Conservation (phyloP, 352 stramenopile genomes). For the Phytophthora capsici region DNA sequence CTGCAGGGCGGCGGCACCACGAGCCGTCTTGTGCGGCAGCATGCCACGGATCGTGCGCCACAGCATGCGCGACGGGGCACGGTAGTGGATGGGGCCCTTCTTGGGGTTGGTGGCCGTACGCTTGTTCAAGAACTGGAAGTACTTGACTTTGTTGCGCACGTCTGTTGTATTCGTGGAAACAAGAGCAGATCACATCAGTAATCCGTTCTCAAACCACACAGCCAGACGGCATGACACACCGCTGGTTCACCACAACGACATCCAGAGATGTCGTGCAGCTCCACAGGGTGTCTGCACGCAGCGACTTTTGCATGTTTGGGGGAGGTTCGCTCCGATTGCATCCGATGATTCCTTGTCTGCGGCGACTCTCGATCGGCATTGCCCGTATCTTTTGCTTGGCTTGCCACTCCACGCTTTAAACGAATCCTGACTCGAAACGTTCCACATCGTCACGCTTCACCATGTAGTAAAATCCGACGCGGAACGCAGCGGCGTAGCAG, state of each 20-base stretch:
- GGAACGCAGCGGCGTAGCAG: slow-evolving; percentile 19
- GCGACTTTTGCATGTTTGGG: slow-evolving; percentile 92
- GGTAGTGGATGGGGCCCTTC: slow-evolving; percentile 98
- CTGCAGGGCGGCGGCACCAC: slow-evolving; percentile 95
- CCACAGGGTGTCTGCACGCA: slow-evolving; percentile 86
- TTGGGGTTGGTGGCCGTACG: slow-evolving; percentile 98
- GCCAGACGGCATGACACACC: slow-evolving; percentile 84
- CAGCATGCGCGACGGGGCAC: slow-evolving; percentile 95
- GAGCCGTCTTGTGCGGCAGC: slow-evolving; percentile 98
- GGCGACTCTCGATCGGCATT: slow-evolving; percentile 10
- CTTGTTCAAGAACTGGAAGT: slow-evolving; percentile 99
- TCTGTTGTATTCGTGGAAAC: slow-evolving; percentile 63
- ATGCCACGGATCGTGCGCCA: slow-evolving; percentile 96
- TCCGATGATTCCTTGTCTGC: slow-evolving; percentile 9
- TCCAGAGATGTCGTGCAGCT: slow-evolving; percentile 33
- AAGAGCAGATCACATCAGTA: slow-evolving; percentile 43
- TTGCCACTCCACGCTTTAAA: slow-evolving; percentile 12
- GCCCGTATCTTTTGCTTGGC: not conserved
- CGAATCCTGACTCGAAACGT: not conserved
- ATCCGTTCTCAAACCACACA: slow-evolving; percentile 39
- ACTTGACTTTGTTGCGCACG: slow-evolving; percentile 97
- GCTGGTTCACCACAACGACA: slow-evolving; percentile 35
- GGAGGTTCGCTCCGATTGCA: slow-evolving; percentile 33
- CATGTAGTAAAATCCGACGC: slow-evolving; percentile 24
- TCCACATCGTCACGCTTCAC: slow-evolving; percentile 25